Evolutionary conservation across 768 basidiomycete species (phyloP).

Genomic region (Phanerodontia chrysosporium): DNA sequence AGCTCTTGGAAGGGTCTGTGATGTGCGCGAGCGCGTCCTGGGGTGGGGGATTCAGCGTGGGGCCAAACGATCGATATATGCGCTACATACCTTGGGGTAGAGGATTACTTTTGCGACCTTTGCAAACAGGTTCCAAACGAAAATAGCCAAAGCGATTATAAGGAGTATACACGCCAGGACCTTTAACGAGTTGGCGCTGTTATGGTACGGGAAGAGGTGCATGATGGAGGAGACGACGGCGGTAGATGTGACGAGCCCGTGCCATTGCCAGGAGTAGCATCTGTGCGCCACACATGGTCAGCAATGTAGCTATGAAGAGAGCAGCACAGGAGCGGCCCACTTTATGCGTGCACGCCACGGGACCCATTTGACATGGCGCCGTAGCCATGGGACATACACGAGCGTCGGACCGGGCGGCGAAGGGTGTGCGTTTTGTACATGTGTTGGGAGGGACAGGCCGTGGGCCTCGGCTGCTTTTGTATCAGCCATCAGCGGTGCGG

Average conservation of each 20-base stretch:
- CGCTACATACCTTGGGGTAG: slow-evolving; percentile 25
- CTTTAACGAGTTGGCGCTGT: slow-evolving; percentile 28
- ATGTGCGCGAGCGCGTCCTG: slow-evolving; percentile 27
- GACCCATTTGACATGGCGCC: slow-evolving; percentile 1
- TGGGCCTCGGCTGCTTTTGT: background rate
- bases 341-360: slow-evolving; percentile 11
- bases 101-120: slow-evolving; percentile 29
- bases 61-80: background rate
- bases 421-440: background rate
- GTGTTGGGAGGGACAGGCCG: background rate
- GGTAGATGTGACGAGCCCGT: slow-evolving; percentile 45
- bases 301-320: background rate
- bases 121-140: slow-evolving; percentile 25
- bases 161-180: slow-evolving; percentile 35
- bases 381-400: background rate
- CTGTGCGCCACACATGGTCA: slow-evolving; percentile 23
- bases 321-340: background rate
- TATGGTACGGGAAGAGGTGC: slow-evolving; percentile 41
- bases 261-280: slow-evolving; percentile 45
- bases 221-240: slow-evolving; percentile 37
- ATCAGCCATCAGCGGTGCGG: slow-evolving; percentile 3
- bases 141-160: slow-evolving; percentile 36
- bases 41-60: background rate
- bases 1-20: slow-evolving; percentile 38
- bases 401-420: background rate